Conservation (phyloP, 2,329 filamentous ascomycete species). For the Xylariaceae sp. region DNA sequence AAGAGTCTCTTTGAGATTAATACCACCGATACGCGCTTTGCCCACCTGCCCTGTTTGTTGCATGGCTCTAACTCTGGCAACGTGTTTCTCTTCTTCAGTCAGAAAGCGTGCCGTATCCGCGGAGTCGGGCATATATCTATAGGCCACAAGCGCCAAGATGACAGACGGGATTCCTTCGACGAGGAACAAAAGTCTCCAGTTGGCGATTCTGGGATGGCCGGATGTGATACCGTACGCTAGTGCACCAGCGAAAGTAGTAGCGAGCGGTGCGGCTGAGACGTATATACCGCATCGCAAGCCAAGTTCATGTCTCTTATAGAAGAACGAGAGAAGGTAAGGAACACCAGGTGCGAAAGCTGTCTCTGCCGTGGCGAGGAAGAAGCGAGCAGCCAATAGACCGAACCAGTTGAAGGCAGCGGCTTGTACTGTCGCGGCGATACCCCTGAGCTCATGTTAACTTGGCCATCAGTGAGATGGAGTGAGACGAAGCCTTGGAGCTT, state of each 20-base stretch:
- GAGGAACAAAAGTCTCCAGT: slow-evolving; percentile 35
- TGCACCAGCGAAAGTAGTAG: slow-evolving; percentile 67
- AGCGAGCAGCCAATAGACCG: slow-evolving; percentile 31
- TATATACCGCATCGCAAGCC: slow-evolving; percentile 38
- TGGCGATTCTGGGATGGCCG: slow-evolving; percentile 53
- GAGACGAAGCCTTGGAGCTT: slow-evolving; percentile 7
- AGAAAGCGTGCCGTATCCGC: slow-evolving; percentile 53
- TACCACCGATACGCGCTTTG: slow-evolving; percentile 44
- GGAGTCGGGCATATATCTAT: slow-evolving; percentile 40
- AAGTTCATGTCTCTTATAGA: slow-evolving; percentile 43
- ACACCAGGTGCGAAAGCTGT: slow-evolving; percentile 34
- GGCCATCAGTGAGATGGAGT: not conserved
- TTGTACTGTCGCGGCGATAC: slow-evolving; percentile 31
- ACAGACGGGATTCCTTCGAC: slow-evolving; percentile 37
- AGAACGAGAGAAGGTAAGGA: slow-evolving; percentile 36
- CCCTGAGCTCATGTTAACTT: slow-evolving; percentile 19
- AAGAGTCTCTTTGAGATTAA: slow-evolving; percentile 47
- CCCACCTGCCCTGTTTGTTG: slow-evolving; percentile 51
- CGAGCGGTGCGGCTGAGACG: slow-evolving; percentile 55
- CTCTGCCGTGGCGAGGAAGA: slow-evolving; percentile 32
- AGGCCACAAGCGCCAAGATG: slow-evolving; percentile 30
- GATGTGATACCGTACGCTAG: slow-evolving; percentile 68
- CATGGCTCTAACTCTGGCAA: slow-evolving; percentile 53
- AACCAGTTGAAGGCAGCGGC: slow-evolving; percentile 31
- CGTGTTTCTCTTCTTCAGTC: slow-evolving; percentile 53